phyloP scores from a whole-genome alignment of 345 rosid species.

The Hevea brasiliensis region DNA sequence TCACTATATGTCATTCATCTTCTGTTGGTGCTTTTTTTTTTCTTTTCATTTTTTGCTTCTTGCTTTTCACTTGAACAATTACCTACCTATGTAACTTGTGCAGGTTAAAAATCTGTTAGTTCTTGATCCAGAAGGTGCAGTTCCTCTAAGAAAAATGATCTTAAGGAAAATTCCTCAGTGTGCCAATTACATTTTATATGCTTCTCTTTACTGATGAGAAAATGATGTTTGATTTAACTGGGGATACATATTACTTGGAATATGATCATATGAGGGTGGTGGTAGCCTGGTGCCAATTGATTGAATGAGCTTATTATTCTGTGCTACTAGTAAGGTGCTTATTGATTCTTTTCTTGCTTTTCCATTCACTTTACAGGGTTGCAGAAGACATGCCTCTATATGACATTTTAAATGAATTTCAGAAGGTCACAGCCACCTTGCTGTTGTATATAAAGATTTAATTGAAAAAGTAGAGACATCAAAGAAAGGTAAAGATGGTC shows the following conservation, averaged over 20 bases:
- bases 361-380: slow-evolving; percentile 49
- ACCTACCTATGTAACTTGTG: slow-evolving; percentile 16
- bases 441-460: slow-evolving; percentile 78
- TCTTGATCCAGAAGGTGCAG: slow-evolving; percentile 68
- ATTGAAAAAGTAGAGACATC: slow-evolving; percentile 39
- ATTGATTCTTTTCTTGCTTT: slow-evolving; percentile 11
- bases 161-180: slow-evolving; percentile 92
- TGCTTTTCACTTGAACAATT: background rate
- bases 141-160: slow-evolving; percentile 77
- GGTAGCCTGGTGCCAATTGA: background rate
- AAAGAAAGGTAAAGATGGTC: slow-evolving; percentile 39
- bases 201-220: background rate
- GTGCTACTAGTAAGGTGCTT: background rate
- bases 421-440: slow-evolving; percentile 97
- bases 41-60: no score
- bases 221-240: background rate
- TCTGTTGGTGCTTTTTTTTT: background rate
- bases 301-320: background rate
- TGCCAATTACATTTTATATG: background rate
- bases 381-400: slow-evolving; percentile 83
- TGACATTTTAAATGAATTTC: slow-evolving; percentile 91
- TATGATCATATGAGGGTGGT: background rate
- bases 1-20: background rate
- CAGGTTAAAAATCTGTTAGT: slow-evolving; percentile 90
- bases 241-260: background rate